Evolutionary conservation across 2,329 filamentous ascomycete species (phyloP).

Genomic region (Paracorniculantispora psalliotae): DNA sequence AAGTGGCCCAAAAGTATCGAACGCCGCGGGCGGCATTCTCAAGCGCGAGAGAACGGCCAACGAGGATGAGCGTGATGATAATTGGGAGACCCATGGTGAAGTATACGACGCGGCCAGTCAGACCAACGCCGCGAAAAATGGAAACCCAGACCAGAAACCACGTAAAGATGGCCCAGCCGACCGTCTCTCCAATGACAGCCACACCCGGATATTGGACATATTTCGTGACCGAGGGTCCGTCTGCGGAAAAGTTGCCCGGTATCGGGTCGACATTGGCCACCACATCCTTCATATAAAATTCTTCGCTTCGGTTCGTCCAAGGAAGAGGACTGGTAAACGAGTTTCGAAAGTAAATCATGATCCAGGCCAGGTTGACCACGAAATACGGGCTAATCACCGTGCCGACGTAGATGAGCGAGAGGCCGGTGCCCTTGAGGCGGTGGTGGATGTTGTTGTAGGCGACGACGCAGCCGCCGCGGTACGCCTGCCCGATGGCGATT

Average conservation of each 20-base stretch:
- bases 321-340: constrained; percentile 51
- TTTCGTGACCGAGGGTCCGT: constrained; percentile 32
- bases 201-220: constrained; percentile 45
- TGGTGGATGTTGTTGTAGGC: constrained; percentile 50
- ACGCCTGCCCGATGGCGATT: constrained; percentile 65
- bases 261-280: constrained; percentile 42
- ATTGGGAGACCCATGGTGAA: constrained; percentile 59
- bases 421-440: constrained; percentile 48
- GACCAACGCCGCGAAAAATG: constrained; percentile 53
- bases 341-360: constrained; percentile 54
- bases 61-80: constrained; percentile 50
- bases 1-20: constrained; percentile 40
- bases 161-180: constrained; percentile 53
- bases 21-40: constrained; percentile 49
- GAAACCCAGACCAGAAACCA: constrained; percentile 57
- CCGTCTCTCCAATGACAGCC: constrained; percentile 48
- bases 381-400: constrained; percentile 55
- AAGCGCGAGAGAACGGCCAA: constrained; percentile 49
- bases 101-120: constrained; percentile 55
- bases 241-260: constrained; percentile 32
- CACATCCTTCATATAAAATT: constrained; percentile 48
- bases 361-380: constrained; percentile 52
- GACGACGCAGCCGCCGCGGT: constrained; percentile 50
- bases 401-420: constrained; percentile 47
- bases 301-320: constrained; percentile 45